A percentile compares a stretch with the other conserved stretches of the same genome.
Evolutionary conservation across 306 rosid species (phyloP).

Genomic region (Cucurbita ficifolia): DNA sequence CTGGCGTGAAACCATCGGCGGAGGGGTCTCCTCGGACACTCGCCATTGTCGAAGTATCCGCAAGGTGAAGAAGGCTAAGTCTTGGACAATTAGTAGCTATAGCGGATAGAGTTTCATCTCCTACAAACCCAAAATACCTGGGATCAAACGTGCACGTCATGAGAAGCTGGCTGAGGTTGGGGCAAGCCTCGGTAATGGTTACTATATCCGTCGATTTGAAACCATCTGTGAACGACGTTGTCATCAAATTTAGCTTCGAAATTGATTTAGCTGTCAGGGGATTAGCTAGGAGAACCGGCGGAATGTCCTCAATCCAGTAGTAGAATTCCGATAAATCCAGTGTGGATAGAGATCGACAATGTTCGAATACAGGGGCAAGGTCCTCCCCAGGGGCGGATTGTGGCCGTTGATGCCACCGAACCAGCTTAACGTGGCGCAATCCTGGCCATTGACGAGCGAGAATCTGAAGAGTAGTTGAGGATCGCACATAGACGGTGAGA

Average conservation of each 20-base stretch:
- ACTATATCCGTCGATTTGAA: constrained; percentile 47
- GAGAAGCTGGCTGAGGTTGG: constrained; percentile 49
- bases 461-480: constrained; percentile 37
- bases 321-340: constrained; percentile 75
- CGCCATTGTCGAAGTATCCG: constrained; percentile 46
- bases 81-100: constrained; percentile 47
- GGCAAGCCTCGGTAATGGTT: constrained; percentile 47
- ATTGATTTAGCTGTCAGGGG: constrained; percentile 40
- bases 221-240: constrained; percentile 55
- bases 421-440: constrained; percentile 51
- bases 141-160: constrained; percentile 74
- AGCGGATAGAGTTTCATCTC: constrained; percentile 47
- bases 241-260: constrained; percentile 45
- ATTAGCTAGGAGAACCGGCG: constrained; percentile 41
- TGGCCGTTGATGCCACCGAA: constrained; percentile 86
- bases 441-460: constrained; percentile 53
- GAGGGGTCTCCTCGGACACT: constrained; percentile 39
- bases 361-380: constrained; percentile 37
- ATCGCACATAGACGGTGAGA: constrained; percentile 57
- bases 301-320: constrained; percentile 81
- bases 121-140: constrained; percentile 55
- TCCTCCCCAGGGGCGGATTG: constrained; percentile 35
- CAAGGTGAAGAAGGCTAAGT: constrained; percentile 55
- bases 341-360: constrained; percentile 38
- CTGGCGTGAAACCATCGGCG: constrained; percentile 33